These are phyloP conservation scores for Bretziella fagacearum DNA, from an alignment of 2,329 filamentous ascomycete genomes.

Conservation along the genomic window DNA sequence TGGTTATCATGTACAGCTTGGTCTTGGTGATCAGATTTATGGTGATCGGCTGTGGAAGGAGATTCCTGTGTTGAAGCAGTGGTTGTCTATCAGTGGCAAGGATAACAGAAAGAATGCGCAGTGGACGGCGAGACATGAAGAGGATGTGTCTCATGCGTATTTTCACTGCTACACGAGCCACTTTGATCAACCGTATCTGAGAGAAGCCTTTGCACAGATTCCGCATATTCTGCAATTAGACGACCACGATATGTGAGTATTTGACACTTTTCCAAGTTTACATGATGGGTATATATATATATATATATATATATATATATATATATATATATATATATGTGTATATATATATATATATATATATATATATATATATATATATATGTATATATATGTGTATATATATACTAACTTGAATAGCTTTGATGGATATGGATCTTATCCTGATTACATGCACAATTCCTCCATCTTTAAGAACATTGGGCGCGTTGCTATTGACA, in stretches of 20 bases:
- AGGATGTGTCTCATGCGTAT: constrained; percentile 89
- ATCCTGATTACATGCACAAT: constrained; percentile 95
- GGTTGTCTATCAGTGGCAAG: constrained; percentile 82
- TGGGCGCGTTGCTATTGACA: constrained; percentile 83
- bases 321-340: no score
- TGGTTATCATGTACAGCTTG: constrained; percentile 87
- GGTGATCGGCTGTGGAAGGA: constrained; percentile 94
- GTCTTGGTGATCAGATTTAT: constrained; percentile 86
- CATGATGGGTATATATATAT: no score
- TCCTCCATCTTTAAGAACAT: constrained; percentile 98
- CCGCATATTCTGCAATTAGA: constrained; percentile 86
- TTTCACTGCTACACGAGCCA: constrained; percentile 99
- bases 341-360: no score
- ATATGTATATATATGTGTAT: no score
- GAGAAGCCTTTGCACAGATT: constrained; percentile 94
- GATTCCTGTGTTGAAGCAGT: constrained; percentile 81
- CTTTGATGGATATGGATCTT: constrained; percentile 93
- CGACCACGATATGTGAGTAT: constrained; percentile 88
- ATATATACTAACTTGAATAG: constrained; percentile 27
- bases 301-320: no score
- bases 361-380: no score
- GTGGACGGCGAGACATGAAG: constrained; percentile 90
- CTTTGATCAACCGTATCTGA: constrained; percentile 87
- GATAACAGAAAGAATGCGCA: constrained; percentile 78
- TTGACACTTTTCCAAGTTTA: neutral